A percentile compares a stretch with the other conserved stretches of the same genome.
phyloP scores from a whole-genome alignment of 1,284 basidiomycete genomes.

The Sutorius eximius region DNA sequence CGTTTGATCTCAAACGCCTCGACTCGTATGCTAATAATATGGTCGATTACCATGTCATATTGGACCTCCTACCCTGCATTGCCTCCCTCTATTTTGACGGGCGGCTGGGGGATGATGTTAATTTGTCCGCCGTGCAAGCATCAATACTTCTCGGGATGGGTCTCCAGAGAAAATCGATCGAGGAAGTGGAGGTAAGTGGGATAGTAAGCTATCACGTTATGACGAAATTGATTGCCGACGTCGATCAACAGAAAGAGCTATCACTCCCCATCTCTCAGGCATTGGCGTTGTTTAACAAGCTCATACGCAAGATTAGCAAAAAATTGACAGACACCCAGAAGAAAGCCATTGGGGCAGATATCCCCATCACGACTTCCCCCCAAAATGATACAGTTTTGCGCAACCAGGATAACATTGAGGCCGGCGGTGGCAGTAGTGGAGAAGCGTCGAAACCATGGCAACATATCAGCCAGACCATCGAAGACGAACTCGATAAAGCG shows the following conservation, averaged over 20 bases:
- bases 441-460: constrained; percentile 40
- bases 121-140: constrained; percentile 82
- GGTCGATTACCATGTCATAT: constrained; percentile 94
- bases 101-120: constrained; percentile 62
- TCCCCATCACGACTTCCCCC: constrained; percentile 38
- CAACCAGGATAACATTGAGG: constrained; percentile 11
- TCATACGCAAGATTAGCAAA: constrained; percentile 84
- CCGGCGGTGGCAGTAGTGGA: constrained; percentile 20
- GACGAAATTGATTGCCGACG: constrained; percentile 11
- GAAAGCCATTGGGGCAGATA: constrained; percentile 63
- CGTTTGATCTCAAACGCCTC: constrained; percentile 95
- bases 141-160: constrained; percentile 89
- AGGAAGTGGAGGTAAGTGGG: constrained; percentile 76
- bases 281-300: constrained; percentile 90
- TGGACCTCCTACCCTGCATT: constrained; percentile 87
- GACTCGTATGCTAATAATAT: constrained; percentile 95
- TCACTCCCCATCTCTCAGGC: constrained; percentile 84
- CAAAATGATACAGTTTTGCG: constrained; percentile 6
- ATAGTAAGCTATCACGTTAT: not conserved
- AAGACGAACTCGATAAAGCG: constrained; percentile 72
- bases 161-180: constrained; percentile 87
- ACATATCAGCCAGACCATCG: constrained; percentile 53
- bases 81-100: constrained; percentile 85
- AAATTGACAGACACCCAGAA: constrained; percentile 82
- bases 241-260: constrained; percentile 61